These are phyloP conservation scores for Hortiboletus campestris DNA, from an alignment of 768 basidiomycete genomes.

Conservation along the genomic window DNA sequence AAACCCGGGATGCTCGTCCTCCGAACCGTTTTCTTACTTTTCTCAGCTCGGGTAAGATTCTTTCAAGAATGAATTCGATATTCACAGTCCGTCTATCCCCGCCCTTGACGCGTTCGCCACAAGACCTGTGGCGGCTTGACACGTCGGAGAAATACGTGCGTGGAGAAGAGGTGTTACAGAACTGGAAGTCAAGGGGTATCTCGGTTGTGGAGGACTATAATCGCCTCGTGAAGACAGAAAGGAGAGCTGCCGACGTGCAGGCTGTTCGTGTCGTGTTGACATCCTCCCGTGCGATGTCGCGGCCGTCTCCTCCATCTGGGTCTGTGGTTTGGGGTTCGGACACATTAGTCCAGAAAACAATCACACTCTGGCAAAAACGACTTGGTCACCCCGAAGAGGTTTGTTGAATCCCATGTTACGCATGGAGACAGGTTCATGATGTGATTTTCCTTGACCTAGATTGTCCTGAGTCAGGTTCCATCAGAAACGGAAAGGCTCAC, in stretches of 20 bases:
- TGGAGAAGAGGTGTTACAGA: conserved; percentile 80
- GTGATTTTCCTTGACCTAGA: conserved; percentile 46
- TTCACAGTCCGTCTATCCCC: conserved; percentile 82
- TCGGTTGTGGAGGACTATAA: conserved; percentile 86
- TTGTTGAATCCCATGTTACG: conserved; percentile 22
- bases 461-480: conserved; percentile 73
- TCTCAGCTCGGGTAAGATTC: conserved; percentile 73
- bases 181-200: conserved; percentile 87
- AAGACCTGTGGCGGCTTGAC: conserved; percentile 92
- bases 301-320: conserved; percentile 49
- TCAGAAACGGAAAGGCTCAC: conserved; percentile 45
- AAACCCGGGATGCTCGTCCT: conserved; percentile 79
- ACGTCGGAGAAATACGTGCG: conserved; percentile 93
- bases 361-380: conserved; percentile 81
- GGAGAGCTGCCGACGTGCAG: conserved; percentile 84
- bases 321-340: conserved; percentile 64
- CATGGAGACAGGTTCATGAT: conserved; percentile 12
- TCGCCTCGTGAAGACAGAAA: conserved; percentile 68
- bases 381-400: conserved; percentile 80
- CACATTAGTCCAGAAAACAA: conserved; percentile 58
- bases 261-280: conserved; percentile 78
- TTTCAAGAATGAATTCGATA: conserved; percentile 77
- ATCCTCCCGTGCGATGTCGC: conserved; percentile 43
- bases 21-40: conserved; percentile 76
- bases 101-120: conserved; percentile 79